Conservation (phyloP, 805 yeast genomes). For the Wickerhamiella azyma region DNA sequence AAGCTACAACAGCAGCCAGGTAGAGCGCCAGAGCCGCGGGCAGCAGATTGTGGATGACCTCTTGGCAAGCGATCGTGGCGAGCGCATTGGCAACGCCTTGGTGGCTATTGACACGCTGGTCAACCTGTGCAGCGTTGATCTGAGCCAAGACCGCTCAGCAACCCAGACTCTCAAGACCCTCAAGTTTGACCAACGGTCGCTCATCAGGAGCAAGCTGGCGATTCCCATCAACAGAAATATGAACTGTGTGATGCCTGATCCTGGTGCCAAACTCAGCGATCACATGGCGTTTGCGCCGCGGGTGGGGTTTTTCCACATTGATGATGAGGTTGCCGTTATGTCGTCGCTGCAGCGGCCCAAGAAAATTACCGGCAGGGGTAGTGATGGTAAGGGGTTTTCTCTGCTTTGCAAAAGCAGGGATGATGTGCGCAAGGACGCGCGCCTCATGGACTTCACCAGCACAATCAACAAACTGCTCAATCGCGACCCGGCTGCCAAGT, state of each 20-base stretch:
- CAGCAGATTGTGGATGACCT: constrained; percentile 27
- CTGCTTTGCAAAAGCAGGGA: constrained; percentile 76
- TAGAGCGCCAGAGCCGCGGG: constrained; percentile 36
- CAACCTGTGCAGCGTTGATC: not conserved
- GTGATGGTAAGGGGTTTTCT: constrained; percentile 60
- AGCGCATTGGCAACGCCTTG: not conserved
- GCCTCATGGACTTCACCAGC: constrained; percentile 81
- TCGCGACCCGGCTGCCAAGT: constrained; percentile 56
- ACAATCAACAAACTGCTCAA: constrained; percentile 64
- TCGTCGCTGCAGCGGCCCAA: constrained; percentile 80
- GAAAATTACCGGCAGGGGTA: constrained; percentile 59
- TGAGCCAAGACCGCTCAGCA: not conserved
- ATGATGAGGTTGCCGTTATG: constrained; percentile 54
- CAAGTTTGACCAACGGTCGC: not conserved
- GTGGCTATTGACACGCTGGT: not conserved
- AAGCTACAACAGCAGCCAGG: constrained; percentile 44
- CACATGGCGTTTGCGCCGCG: constrained; percentile 11
- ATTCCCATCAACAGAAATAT: constrained; percentile 19
- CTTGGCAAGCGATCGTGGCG: constrained; percentile 6
- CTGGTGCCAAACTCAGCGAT: constrained; percentile 4
- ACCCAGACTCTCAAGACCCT: not conserved
- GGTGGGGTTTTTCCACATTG: constrained; percentile 42
- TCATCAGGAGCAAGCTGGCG: constrained; percentile 12
- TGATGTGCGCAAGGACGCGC: constrained; percentile 90
- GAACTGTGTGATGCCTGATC: constrained; percentile 13